These are phyloP conservation scores for Pichia rugopelliculosa DNA, from an alignment of 805 yeast species.

Conservation along the genomic window DNA sequence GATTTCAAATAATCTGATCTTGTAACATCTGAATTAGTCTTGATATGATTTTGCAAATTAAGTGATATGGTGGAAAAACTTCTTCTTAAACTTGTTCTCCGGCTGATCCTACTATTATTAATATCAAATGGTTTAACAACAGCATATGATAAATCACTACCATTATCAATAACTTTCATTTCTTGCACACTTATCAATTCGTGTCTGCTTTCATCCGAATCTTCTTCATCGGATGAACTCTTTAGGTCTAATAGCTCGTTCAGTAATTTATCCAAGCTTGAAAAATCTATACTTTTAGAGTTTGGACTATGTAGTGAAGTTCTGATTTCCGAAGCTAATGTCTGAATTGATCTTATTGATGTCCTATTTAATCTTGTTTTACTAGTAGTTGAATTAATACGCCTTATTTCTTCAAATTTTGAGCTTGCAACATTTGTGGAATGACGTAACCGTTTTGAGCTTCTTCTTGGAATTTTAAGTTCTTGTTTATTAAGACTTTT, in stretches of 20 bases:
- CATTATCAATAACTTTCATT: neutral
- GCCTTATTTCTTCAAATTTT: neutral
- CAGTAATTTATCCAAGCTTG: conserved; percentile 4
- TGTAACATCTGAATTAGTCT: neutral
- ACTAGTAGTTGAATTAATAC: neutral
- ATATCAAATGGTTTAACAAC: conserved; percentile 1
- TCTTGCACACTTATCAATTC: neutral
- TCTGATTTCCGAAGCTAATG: conserved; percentile 1
- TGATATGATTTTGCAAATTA: neutral
- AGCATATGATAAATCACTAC: neutral
- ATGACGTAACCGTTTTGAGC: conserved; percentile 9
- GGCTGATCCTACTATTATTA: neutral
- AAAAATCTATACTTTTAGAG: conserved; percentile 7
- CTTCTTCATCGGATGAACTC: neutral
- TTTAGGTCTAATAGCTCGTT: neutral
- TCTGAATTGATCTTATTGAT: neutral
- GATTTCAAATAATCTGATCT: too few relatives aligned
- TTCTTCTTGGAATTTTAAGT: conserved; percentile 12
- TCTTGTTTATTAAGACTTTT: neutral
- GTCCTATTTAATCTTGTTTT: neutral
- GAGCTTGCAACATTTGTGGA: neutral
- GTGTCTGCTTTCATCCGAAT: neutral
- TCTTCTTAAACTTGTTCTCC: conserved; percentile 2
- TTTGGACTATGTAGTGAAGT: neutral
- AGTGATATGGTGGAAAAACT: neutral